Evolutionary conservation across 768 basidiomycete species (phyloP), one percentile per base, ranked within the genome.

Genomic region (Leccinellum luteum): DNA sequence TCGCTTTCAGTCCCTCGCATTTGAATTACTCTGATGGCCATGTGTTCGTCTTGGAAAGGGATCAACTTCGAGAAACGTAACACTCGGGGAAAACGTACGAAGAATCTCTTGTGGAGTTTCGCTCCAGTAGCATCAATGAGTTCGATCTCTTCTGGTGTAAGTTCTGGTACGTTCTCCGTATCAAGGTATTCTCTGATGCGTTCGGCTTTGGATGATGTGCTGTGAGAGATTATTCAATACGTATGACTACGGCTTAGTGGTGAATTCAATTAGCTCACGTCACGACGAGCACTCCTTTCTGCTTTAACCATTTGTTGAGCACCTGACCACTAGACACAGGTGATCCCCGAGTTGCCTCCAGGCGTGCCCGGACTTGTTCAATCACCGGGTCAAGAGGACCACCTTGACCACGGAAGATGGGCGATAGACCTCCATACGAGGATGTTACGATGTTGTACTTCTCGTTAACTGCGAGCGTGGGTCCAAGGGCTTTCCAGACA

Each of bases 361-460:
- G 45, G 14, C 73, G 72, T 34, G 38, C 51, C 15, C 74, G 72
- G 48, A 79, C 69, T 25, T 66, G 58, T 48, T 68, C 63, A 23
- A 81, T 44, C 31, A 78, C 72, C 4, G 73, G 67, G 51, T 75
- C 75, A 34, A 79, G 57, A 7, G 79, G 76, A 1, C 79, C 77
- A 15, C 71, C 77, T 23, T 69, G 61, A 19, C 52, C 60, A 25
- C 71, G 72, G 48, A 69, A 61, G 44, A 81, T 45, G 14, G 80
- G 75, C 0, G 74, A 69, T 19, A 79, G 63, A 6, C 76, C 79
- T 6, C 70, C 74, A 45, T 71, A 81, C 0, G 80, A 76, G 15
- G 70, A 71, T 2, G 73, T 74, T 23, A 74, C 64, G 55, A 81
- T 80, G 35, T 68, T 66, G 47, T 78, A 56, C 60, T 74, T 34